A percentile compares a stretch with the other conserved stretches of the same genome.
Conservation (phyloP, 495 filamentous ascomycete genomes). For the Chaetomium tenue region DNA sequence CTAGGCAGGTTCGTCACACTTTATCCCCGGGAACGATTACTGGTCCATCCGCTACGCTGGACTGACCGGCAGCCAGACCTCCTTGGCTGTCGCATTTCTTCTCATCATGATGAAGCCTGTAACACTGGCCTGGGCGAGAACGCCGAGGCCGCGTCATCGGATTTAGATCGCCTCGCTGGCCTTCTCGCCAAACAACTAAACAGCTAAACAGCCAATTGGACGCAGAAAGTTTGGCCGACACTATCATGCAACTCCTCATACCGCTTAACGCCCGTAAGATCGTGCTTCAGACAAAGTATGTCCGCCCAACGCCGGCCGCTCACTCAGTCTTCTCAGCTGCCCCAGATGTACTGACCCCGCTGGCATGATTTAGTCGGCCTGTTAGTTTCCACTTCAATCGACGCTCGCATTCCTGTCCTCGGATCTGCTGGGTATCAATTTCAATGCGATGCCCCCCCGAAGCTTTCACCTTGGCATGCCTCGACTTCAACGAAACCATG, state of each 20-base stretch:
- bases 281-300: neutral
- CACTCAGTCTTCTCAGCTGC: neutral
- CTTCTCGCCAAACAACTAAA: neutral
- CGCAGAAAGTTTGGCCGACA: neutral
- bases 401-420: neutral
- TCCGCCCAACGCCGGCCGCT: neutral
- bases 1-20: neutral
- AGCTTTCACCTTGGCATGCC: neutral
- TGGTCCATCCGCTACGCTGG: slow-evolving; percentile 8
- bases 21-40: slow-evolving; percentile 7
- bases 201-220: neutral
- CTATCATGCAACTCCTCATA: neutral
- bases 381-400: neutral
- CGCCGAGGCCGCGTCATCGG: neutral
- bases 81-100: neutral
- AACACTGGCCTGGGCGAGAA: neutral
- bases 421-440: neutral
- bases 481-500: neutral
- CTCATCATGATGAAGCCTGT: neutral
- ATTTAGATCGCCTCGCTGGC: neutral
- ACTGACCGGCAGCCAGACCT: neutral
- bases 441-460: neutral
- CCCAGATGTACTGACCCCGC: neutral
- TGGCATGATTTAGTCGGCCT: neutral
- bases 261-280: neutral